A percentile compares a stretch with the other conserved stretches of the same genome.
phyloP scores from a whole-genome alignment of 73 alveolate genomes.

The Paramecium bursaria region DNA sequence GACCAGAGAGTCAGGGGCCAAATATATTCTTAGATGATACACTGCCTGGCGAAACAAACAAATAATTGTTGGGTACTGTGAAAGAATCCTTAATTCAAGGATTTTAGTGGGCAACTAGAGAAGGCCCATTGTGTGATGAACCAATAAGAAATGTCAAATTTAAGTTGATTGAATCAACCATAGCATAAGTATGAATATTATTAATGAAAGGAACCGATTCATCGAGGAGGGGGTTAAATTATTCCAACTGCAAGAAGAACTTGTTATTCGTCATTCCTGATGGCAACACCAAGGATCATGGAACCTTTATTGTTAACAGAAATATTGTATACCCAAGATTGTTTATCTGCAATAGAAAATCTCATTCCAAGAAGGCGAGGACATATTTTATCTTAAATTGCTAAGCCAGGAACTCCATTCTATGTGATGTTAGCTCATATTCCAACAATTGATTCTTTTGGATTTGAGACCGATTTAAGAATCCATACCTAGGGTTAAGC shows the following conservation, averaged over 20 bases:
- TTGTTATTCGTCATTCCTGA: constrained; percentile 95
- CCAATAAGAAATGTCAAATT: constrained; percentile 97
- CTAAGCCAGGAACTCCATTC: constrained; percentile 93
- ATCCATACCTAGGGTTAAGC: constrained; percentile 96
- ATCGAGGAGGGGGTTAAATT: constrained; percentile 97
- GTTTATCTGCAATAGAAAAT: constrained; percentile 94
- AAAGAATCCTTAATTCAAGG: constrained; percentile 97
- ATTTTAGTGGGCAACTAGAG: constrained; percentile 99
- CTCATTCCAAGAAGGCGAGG: constrained; percentile 96
- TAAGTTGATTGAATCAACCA: constrained; percentile 90
- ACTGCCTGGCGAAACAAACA: constrained; percentile 92
- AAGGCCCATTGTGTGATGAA: constrained; percentile 99
- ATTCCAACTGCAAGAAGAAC: constrained; percentile 99
- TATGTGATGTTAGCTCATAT: constrained; percentile 88
- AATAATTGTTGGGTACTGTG: constrained; percentile 77
- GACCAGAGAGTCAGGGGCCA: constrained; percentile 93
- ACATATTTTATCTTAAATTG: constrained; percentile 79
- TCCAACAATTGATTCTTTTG: constrained; percentile 99
- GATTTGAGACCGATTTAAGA: constrained; percentile 99
- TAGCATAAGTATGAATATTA: constrained; percentile 75
- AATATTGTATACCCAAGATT: constrained; percentile 96
- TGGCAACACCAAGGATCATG: constrained; percentile 99
- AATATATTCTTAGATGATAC: constrained; percentile 97
- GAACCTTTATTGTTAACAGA: constrained; percentile 97
- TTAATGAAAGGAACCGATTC: constrained; percentile 76